A percentile compares a stretch with the other conserved stretches of the same genome.
phyloP scores from a whole-genome alignment of 2,329 filamentous ascomycete species.

The Talaromyces verruculosus region DNA sequence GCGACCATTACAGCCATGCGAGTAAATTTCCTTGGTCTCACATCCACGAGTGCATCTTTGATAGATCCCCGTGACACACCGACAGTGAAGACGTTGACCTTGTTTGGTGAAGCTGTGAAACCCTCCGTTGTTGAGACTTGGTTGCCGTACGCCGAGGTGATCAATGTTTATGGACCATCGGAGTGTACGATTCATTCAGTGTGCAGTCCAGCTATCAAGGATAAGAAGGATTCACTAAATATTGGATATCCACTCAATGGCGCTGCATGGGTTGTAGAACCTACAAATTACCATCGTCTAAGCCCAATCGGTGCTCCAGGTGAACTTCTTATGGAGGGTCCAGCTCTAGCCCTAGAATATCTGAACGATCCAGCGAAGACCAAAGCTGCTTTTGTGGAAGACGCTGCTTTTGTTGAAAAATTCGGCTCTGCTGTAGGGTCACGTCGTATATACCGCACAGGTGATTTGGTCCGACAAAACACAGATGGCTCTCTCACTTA shows the following conservation, averaged over 20 bases:
- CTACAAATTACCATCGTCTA: background rate
- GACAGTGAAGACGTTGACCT: conserved; percentile 45
- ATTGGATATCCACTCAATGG: conserved; percentile 41
- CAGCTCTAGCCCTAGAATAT: background rate
- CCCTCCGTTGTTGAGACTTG: conserved; percentile 69
- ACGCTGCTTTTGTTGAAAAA: background rate
- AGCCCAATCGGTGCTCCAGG: background rate
- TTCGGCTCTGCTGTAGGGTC: conserved; percentile 20
- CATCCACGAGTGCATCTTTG: background rate
- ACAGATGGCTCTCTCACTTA: conserved; percentile 35
- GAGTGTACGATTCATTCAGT: conserved; percentile 25
- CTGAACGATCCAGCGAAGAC: background rate
- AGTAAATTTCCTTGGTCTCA: background rate
- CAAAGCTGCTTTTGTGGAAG: background rate
- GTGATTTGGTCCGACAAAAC: conserved; percentile 36
- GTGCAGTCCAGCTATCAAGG: background rate
- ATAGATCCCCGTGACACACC: conserved; percentile 37
- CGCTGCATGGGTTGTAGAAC: conserved; percentile 40
- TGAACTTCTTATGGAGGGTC: background rate
- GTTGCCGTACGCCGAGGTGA: conserved; percentile 49
- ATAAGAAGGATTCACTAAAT: background rate
- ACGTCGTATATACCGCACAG: conserved; percentile 40
- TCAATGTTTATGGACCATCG: conserved; percentile 42
- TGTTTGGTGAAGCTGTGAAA: conserved; percentile 63
- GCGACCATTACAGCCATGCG: background rate